Evolutionary conservation across 2,329 filamentous ascomycete genomes (phyloP), one percentile per base, ranked within the genome.

Genomic region (Xylaria arbuscula): DNA sequence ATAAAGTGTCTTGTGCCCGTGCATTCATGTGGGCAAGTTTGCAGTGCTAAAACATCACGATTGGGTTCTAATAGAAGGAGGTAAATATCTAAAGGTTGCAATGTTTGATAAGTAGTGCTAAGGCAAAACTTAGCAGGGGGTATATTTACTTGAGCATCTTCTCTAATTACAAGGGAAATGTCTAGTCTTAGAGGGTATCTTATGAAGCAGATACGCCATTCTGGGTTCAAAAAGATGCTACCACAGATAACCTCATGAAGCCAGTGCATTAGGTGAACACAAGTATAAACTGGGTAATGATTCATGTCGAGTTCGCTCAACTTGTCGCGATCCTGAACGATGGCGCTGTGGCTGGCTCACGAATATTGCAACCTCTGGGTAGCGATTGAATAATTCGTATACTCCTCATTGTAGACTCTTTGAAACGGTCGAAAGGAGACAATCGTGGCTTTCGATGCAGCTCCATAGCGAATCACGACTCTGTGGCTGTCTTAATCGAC

Each of bases 131-230:
- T 51, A 22, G 19, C 17, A 22, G 7, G 19, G 19, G 28, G 28
- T 28, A 17, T 4, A 13, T 36, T 45, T 51, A 15, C 53, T 58
- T 58, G 53, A 24, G 36, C 53, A 24, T 45, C 58, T 42, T 53
- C n/a, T 62, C 58, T 62, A 38, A 17, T 10, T 15, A 50, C 32
- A 51, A 24, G 24, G 17, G n/a, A 47, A 58, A 62, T 47, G 51
- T 57, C 50, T 38, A 53, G n/a, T 57, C 45, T 17, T 47, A 17
- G 10, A 11, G 48, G 32, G 3, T 38, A 47, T 19, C 24, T n/a
- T 50, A 11, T 34, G 45, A 51, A 32, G 32, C 1, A 45, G 11
- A 42, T 50, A 32, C 28, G 47, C 4, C 6, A 38, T 24, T 60
- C 6, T 24, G 61, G 50, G 8, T 2, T n/a, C 13, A 11, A 24